Conservation (phyloP, 2,329 filamentous ascomycete species). For the Rutstroemia sp. region DNA sequence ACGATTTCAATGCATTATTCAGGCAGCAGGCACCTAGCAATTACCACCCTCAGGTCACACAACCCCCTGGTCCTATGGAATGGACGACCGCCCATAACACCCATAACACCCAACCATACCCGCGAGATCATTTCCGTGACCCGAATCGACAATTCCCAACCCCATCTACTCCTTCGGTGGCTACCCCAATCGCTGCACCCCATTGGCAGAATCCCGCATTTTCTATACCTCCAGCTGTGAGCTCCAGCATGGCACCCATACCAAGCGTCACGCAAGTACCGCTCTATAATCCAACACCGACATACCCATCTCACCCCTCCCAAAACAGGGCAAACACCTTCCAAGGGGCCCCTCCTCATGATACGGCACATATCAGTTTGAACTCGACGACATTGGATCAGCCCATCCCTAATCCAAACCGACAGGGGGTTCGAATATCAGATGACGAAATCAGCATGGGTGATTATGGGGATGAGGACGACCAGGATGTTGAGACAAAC, state of each 20-base stretch:
- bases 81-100: neutral
- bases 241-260: neutral
- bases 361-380: neutral
- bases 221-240: neutral
- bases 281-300: neutral
- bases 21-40: neutral
- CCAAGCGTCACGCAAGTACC: neutral
- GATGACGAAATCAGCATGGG: constrained; percentile 11
- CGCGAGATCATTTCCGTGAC: neutral
- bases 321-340: too few species aligned
- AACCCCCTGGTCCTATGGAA: neutral
- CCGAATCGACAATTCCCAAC: neutral
- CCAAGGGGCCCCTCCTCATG: neutral
- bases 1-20: constrained; percentile 21
- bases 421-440: constrained; percentile 30
- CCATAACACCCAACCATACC: neutral
- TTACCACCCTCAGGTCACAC: neutral
- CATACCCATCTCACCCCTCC: neutral
- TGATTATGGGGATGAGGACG: constrained; percentile 31
- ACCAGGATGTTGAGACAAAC: constrained; percentile 30
- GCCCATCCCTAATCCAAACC: too few species aligned
- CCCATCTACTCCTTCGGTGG: neutral
- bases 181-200: neutral
- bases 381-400: neutral
- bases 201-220: constrained; percentile 1